Evolutionary conservation across 371 early-diverging fungal genomes (phyloP).

Genomic region (Rhizopus arrhizus): DNA sequence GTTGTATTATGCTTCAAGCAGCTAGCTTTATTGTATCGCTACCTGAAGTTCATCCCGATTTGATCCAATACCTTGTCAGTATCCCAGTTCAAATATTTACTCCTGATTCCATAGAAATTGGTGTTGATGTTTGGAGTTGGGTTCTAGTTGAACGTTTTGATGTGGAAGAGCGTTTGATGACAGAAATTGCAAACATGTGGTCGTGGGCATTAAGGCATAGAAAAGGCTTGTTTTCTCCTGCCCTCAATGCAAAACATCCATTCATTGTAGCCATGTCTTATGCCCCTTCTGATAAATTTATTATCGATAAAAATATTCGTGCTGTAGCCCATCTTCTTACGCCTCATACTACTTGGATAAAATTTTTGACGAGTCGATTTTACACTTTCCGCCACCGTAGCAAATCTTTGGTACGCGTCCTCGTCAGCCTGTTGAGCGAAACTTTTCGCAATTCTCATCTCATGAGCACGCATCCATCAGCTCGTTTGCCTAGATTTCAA

Average conservation of each 20-base stretch:
- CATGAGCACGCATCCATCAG: constrained; percentile 73
- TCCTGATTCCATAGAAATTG: constrained; percentile 75
- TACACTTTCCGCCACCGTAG: constrained; percentile 78
- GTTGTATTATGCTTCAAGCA: constrained; percentile 43
- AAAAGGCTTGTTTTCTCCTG: constrained; percentile 76
- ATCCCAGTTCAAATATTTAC: constrained; percentile 86
- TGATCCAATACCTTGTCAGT: constrained; percentile 81
- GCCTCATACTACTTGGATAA: constrained; percentile 84
- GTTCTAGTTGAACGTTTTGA: constrained; percentile 78
- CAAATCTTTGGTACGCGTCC: constrained; percentile 72
- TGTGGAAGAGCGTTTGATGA: constrained; percentile 75
- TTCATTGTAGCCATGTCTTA: constrained; percentile 91
- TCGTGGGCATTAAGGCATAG: constrained; percentile 74
- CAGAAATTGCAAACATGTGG: constrained; percentile 84
- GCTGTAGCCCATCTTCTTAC: constrained; percentile 65
- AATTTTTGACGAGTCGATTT: constrained; percentile 83
- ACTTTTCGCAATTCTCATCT: constrained; percentile 67
- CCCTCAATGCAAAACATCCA: constrained; percentile 70
- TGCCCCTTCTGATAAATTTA: constrained; percentile 82
- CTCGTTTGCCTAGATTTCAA: constrained; percentile 80
- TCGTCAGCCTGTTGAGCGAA: constrained; percentile 73
- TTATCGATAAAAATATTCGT: constrained; percentile 63
- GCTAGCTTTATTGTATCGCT: constrained; percentile 23
- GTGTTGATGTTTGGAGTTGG: constrained; percentile 86
- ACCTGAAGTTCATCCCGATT: constrained; percentile 63